Conservation (phyloP, 1,284 basidiomycete genomes). For the Sanghuangporus sanghuang region DNA sequence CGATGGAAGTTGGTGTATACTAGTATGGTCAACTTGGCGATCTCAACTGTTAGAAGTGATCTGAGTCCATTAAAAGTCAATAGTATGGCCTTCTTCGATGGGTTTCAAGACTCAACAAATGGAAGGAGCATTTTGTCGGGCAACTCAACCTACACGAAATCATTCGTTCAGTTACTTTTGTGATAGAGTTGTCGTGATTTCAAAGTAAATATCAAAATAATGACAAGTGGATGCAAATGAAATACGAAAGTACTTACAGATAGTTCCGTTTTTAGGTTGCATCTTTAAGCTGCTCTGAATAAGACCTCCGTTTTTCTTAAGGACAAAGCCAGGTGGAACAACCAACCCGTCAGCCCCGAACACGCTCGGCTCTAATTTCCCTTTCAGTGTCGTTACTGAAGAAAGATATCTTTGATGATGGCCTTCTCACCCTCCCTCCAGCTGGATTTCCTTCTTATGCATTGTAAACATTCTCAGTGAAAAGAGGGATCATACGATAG, state of each 20-base stretch:
- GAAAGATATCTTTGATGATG: not conserved
- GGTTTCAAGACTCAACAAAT: not conserved
- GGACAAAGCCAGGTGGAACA: not conserved
- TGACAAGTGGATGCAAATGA: not conserved
- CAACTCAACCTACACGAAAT: not conserved
- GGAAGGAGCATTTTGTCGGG: not conserved
- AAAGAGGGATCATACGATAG: too few relatives aligned
- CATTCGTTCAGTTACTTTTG: not conserved
- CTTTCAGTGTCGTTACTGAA: not conserved
- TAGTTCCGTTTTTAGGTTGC: not conserved
- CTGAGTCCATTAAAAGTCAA: not conserved
- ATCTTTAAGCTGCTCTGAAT: not conserved
- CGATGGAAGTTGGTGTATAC: not conserved
- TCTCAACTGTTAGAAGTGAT: not conserved
- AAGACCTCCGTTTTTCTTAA: not conserved
- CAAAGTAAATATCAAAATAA: not conserved
- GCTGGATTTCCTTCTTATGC: not conserved
- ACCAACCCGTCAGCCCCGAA: not conserved
- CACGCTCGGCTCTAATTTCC: not conserved
- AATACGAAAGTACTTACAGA: not conserved
- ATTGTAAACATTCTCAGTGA: too few relatives aligned
- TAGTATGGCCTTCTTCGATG: not conserved
- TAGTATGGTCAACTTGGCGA: not conserved
- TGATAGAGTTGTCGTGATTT: not conserved
- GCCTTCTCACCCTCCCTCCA: not conserved